These are phyloP conservation scores for Penstemon newberryi DNA, from an alignment of 257 asterid species.

Conservation along the genomic window DNA sequence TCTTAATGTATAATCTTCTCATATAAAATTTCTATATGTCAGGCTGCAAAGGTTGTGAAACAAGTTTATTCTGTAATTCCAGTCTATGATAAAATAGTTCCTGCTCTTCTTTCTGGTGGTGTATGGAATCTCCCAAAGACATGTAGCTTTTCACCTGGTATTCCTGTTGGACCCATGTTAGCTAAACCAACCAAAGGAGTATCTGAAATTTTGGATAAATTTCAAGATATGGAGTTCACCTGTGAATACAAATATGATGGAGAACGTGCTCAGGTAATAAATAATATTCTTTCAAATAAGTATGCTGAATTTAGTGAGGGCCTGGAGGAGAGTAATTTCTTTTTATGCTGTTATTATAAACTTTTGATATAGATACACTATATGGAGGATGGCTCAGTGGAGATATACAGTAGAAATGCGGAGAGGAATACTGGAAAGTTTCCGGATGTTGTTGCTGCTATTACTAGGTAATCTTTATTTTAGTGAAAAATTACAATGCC, in stretches of 20 bases:
- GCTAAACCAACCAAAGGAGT: constrained; percentile 98
- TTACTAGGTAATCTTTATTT: constrained; percentile 63
- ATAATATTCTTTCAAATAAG: constrained; percentile 23
- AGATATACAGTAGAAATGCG: constrained; percentile 96
- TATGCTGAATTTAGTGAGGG: constrained; percentile 19
- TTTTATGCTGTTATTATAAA: constrained; percentile 17
- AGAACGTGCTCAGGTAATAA: constrained; percentile 93
- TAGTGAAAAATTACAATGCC: constrained; percentile 14
- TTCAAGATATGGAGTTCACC: constrained; percentile 84
- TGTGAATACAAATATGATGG: constrained; percentile 99
- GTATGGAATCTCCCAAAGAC: constrained; percentile 90
- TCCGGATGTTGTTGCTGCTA: constrained; percentile 81
- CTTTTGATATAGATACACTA: constrained; percentile 68
- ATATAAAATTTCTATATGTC: constrained; percentile 31
- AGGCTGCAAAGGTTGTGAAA: constrained; percentile 92
- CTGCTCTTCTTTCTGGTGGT: constrained; percentile 84
- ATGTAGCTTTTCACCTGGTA: constrained; percentile 84
- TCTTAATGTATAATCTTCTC: constrained; percentile 10
- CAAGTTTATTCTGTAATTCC: constrained; percentile 91
- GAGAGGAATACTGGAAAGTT: constrained; percentile 93
- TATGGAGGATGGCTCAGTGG: constrained; percentile 83
- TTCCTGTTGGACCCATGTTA: constrained; percentile 96
- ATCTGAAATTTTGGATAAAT: constrained; percentile 89
- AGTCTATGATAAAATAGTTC: constrained; percentile 77
- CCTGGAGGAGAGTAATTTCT: background rate